These are phyloP conservation scores for Scopulariopsis brevicaulis DNA, from an alignment of 2,329 filamentous ascomycete genomes.

Conservation along the genomic window DNA sequence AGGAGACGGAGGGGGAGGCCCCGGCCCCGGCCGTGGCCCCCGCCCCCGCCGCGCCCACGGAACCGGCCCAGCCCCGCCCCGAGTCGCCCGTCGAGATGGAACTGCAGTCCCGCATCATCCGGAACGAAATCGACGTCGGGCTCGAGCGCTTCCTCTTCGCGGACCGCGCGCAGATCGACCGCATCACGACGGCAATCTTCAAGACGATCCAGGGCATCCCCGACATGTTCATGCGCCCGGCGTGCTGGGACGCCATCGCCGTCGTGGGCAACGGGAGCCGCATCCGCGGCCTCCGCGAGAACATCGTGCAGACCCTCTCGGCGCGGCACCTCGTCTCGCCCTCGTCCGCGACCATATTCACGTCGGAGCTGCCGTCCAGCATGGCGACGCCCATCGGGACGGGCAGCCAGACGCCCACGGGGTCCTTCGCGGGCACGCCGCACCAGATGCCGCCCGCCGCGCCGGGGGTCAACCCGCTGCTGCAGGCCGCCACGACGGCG, in stretches of 20 bases:
- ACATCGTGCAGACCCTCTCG: slow-evolving; percentile 67
- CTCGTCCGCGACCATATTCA: slow-evolving; percentile 90
- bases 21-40: neutral
- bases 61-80: slow-evolving; percentile 1
- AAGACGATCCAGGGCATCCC: slow-evolving; percentile 72
- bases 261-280: slow-evolving; percentile 80
- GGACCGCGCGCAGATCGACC: slow-evolving; percentile 63
- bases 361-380: slow-evolving; percentile 88
- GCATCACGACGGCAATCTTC: slow-evolving; percentile 75
- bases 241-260: slow-evolving; percentile 85
- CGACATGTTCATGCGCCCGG: slow-evolving; percentile 71
- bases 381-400: slow-evolving; percentile 85
- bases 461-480: slow-evolving; percentile 71
- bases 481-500: slow-evolving; percentile 80
- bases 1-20: slow-evolving; percentile 9
- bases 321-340: slow-evolving; percentile 85
- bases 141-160: slow-evolving; percentile 63
- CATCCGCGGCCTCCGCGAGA: slow-evolving; percentile 73
- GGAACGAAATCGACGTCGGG: slow-evolving; percentile 65
- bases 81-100: slow-evolving; percentile 18
- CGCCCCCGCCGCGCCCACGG: slow-evolving; percentile 3
- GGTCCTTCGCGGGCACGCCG: slow-evolving; percentile 39
- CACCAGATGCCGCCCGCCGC: slow-evolving; percentile 38
- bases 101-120: slow-evolving; percentile 40
- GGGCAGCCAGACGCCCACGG: slow-evolving; percentile 80